Evolutionary conservation across 768 basidiomycete genomes (phyloP), one percentile per base, ranked within the genome.

Genomic region (Amanita muscaria): DNA sequence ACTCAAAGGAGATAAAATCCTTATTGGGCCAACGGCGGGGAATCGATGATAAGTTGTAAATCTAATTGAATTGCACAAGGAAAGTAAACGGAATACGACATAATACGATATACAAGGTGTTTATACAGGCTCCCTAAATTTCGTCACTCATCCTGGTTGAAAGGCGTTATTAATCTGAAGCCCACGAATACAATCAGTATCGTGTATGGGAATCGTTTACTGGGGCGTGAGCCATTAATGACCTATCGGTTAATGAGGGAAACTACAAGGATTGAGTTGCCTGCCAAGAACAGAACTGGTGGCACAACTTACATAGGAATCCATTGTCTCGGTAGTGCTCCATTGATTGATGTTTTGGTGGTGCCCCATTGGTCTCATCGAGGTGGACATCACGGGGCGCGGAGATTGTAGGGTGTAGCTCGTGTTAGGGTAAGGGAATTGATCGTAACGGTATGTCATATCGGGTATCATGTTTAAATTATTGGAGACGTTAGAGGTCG

Each of bases 391-490:
- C 43, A 57, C 49, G 44, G 66, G 63, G 52, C 71, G 67, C 47
- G 77, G 67, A 30, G 69, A 44, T 36, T 42, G 42, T 33, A 23
- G 48, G 41, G 56, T 60, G 44, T 51, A 63, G 23, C 60, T 44
- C 30, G 64, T 51, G 49, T 63, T 62, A 36, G 68, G 53, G 53
- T 81, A 78, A 22, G 63, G 39, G 45, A 69, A 35, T 38, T 46
- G 54, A 46, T 81, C 76, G 49, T 81, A 80, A 52, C 76, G 76
- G 37, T 79, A 79, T 56, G 68, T 56, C 43, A 74, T 60, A 58
- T 83, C 80, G 55, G 80, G 73, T 55, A 81, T 79, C 61, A 79
- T 71, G 35, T 74, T 67, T 38, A 81, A 61, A 47, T 68, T 54
- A 52, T 67, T 69, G 27, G 72, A 59, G 41, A 68, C 53, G 52